Percentiles rank a stretch among this genome's conserved stretches.
Evolutionary conservation across 164 flowering plant species (phyloP).

Genomic region (Protea cynaroides): DNA sequence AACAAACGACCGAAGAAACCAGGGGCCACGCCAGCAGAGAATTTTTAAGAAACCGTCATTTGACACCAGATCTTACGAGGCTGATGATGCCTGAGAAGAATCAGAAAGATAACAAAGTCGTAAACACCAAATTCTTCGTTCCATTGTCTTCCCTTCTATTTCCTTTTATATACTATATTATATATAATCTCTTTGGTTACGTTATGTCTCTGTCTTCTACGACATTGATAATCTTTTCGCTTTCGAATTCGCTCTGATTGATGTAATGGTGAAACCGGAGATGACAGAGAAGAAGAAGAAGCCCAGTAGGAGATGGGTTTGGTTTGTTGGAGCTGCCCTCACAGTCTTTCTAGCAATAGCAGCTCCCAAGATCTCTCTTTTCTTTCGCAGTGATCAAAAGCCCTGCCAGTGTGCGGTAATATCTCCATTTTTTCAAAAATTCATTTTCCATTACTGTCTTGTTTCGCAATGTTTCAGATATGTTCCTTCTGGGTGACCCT

Average conservation of each 20-base stretch:
- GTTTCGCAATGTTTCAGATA: not conserved
- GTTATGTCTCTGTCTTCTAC: no score
- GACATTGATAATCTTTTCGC: no score
- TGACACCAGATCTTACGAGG: no score
- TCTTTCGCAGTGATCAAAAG: conserved; percentile 1
- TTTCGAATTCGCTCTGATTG: not conserved
- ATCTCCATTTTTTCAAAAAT: not conserved
- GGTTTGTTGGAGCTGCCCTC: conserved; percentile 16
- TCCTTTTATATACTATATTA: no score
- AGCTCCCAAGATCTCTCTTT: conserved; percentile 18
- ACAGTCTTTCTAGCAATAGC: conserved; percentile 14
- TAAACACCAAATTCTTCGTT: no score
- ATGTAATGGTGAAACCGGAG: conserved; percentile 9
- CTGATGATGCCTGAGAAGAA: no score
- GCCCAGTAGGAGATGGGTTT: conserved; percentile 13
- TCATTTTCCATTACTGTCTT: not conserved
- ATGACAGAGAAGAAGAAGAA: not conserved
- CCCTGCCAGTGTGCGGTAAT: conserved; percentile 17
- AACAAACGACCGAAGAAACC: no score
- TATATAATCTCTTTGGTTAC: no score
- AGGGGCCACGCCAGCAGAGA: no score
- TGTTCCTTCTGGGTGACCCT: not conserved
- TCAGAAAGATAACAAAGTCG: no score
- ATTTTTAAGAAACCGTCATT: no score
- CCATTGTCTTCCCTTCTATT: no score